These are phyloP conservation scores for Leucocoprinus sp. DNA, from an alignment of 768 basidiomycete species.

Conservation along the genomic window DNA sequence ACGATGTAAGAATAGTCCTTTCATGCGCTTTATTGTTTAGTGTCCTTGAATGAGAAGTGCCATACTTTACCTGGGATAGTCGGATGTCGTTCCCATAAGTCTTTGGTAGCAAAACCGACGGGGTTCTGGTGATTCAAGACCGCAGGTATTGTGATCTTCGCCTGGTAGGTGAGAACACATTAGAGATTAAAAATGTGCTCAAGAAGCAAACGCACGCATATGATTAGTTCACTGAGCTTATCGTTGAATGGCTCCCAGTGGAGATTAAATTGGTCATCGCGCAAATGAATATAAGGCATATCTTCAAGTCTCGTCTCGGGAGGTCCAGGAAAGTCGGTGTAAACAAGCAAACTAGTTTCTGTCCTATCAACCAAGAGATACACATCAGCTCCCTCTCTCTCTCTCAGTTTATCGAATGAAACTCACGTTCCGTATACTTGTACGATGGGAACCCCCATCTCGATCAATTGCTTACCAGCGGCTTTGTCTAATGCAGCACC, in stretches of 20 bases:
- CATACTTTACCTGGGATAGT: conserved; percentile 10
- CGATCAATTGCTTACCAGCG: conserved; percentile 11
- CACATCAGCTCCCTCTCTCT: background rate
- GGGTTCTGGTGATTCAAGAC: conserved; percentile 16
- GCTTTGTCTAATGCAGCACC: conserved; percentile 13
- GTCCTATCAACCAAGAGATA: conserved; percentile 11
- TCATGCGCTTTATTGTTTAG: background rate
- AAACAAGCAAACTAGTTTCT: conserved; percentile 12
- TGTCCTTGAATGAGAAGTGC: background rate
- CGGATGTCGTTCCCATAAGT: conserved; percentile 18
- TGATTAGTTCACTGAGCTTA: conserved; percentile 13
- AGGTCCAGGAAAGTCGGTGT: conserved; percentile 5
- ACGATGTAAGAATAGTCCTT: conserved; percentile 15
- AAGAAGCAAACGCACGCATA: conserved; percentile 13
- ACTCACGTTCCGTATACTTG: conserved; percentile 10
- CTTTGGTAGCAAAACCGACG: conserved; percentile 14
- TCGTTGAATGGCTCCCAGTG: conserved; percentile 8
- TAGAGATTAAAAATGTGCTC: background rate
- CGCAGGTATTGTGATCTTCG: conserved; percentile 13
- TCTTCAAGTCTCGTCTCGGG: conserved; percentile 5
- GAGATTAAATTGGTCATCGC: conserved; percentile 7
- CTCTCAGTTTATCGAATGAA: background rate
- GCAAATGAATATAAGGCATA: conserved; percentile 11
- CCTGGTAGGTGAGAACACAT: conserved; percentile 4
- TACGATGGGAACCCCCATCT: conserved; percentile 8